A percentile compares a stretch with the other conserved stretches of the same genome.
Conservation (phyloP, 2,329 filamentous ascomycete species). For the Emericellopsis cladophorae region DNA sequence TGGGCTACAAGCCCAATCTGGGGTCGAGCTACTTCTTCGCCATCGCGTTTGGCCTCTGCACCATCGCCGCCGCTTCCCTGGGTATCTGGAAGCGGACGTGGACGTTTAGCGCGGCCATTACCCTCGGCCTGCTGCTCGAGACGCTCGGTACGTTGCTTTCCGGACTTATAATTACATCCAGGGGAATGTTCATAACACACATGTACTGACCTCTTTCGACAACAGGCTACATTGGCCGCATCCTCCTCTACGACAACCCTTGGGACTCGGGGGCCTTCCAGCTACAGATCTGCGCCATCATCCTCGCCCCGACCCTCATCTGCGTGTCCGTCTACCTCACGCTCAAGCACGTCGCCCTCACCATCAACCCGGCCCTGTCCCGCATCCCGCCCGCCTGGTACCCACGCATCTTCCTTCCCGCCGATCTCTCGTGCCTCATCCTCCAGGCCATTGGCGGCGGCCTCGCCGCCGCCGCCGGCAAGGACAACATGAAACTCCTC, state of each 20-base stretch:
- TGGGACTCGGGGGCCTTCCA: constrained; percentile 42
- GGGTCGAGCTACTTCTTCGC: constrained; percentile 42
- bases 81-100: constrained; percentile 40
- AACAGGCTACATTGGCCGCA: constrained; percentile 39
- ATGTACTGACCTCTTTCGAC: neutral
- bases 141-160: constrained; percentile 26
- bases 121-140: constrained; percentile 37
- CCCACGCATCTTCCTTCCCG: constrained; percentile 45
- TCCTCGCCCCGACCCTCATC: constrained; percentile 46
- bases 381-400: constrained; percentile 37
- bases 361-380: constrained; percentile 35
- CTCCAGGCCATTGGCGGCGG: constrained; percentile 46
- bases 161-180: too few relatives aligned
- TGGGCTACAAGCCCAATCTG: constrained; percentile 44
- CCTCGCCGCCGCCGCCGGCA: constrained; percentile 35
- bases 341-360: constrained; percentile 43
- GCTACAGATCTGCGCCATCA: constrained; percentile 46
- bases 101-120: constrained; percentile 36
- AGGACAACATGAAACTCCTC: constrained; percentile 23
- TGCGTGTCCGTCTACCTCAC: constrained; percentile 53
- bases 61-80: constrained; percentile 25
- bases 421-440: constrained; percentile 44
- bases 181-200: too few relatives aligned
- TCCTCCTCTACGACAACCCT: constrained; percentile 37
- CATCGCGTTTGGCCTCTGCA: constrained; percentile 31